These are phyloP conservation scores for Eucalyptus fibrosa DNA, from an alignment of 345 rosid genomes.

Conservation along the genomic window DNA sequence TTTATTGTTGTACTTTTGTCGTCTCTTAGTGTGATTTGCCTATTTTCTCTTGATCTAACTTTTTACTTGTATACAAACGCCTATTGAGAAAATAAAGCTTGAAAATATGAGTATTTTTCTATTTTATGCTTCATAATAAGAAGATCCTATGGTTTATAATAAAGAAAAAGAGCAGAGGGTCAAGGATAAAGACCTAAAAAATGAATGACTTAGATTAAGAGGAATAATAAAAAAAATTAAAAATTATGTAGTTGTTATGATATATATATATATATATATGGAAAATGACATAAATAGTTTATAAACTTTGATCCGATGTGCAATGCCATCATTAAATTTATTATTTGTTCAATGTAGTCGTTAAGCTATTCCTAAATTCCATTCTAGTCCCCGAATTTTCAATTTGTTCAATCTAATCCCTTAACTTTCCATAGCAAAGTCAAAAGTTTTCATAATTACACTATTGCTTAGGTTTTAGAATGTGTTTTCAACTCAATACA, in stretches of 20 bases:
- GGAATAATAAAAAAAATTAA: no score
- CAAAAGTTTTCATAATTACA: neutral
- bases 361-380: no score
- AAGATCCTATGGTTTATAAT: no score
- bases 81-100: neutral
- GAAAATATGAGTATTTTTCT: neutral
- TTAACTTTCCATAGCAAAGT: neutral
- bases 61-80: neutral
- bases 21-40: neutral
- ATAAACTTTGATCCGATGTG: fast-evolving
- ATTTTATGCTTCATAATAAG: neutral
- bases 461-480: neutral
- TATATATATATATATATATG: no score
- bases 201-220: no score
- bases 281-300: neutral
- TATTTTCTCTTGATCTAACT: neutral
- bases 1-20: no score
- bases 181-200: neutral
- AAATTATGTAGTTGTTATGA: no score
- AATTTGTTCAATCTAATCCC: neutral
- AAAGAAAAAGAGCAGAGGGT: neutral
- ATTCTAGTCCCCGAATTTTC: fast-evolving
- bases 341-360: neutral
- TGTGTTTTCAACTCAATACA: neutral
- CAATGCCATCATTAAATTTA: fast-evolving